phyloP scores from a whole-genome alignment of 352 stramenopile species.

The Globisporangium solare region DNA sequence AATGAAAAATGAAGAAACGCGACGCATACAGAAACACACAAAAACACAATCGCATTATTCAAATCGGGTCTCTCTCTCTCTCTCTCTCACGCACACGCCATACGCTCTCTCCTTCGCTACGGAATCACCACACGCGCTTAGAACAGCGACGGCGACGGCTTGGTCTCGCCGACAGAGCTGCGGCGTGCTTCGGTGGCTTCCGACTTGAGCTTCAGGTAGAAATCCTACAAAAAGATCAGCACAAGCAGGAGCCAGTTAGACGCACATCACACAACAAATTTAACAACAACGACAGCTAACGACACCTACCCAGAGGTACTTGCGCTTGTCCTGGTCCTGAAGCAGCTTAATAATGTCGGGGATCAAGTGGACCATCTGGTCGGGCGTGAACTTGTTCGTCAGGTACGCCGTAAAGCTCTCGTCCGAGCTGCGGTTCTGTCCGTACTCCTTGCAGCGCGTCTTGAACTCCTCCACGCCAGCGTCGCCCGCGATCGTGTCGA shows the following conservation, averaged over 20 bases:
- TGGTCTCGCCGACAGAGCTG: constrained; percentile 18
- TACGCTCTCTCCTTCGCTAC: neutral
- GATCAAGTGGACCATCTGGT: constrained; percentile 70
- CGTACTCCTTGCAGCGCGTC: constrained; percentile 81
- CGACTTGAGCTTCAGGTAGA: constrained; percentile 71
- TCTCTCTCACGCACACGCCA: too few species aligned
- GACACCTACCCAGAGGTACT: constrained; percentile 73
- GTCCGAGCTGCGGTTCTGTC: constrained; percentile 75
- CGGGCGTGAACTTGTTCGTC: constrained; percentile 59
- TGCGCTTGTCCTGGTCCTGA: constrained; percentile 78
- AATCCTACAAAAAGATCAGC: constrained; percentile 38
- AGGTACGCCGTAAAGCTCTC: constrained; percentile 68
- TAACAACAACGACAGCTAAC: neutral
- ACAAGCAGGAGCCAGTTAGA: too few species aligned
- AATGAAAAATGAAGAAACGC: constrained; percentile 3
- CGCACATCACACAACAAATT: neutral
- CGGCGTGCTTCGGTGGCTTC: constrained; percentile 24
- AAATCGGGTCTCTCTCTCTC: too few species aligned
- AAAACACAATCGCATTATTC: neutral
- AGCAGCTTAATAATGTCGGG: constrained; percentile 82
- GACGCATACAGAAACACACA: constrained; percentile 6
- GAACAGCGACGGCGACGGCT: constrained; percentile 61
- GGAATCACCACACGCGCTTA: constrained; percentile 23
- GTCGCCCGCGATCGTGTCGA: constrained; percentile 51
- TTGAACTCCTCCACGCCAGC: constrained; percentile 79